Evolutionary conservation across 2,329 filamentous ascomycete genomes (phyloP).

Genomic region (Helotiales sp.): DNA sequence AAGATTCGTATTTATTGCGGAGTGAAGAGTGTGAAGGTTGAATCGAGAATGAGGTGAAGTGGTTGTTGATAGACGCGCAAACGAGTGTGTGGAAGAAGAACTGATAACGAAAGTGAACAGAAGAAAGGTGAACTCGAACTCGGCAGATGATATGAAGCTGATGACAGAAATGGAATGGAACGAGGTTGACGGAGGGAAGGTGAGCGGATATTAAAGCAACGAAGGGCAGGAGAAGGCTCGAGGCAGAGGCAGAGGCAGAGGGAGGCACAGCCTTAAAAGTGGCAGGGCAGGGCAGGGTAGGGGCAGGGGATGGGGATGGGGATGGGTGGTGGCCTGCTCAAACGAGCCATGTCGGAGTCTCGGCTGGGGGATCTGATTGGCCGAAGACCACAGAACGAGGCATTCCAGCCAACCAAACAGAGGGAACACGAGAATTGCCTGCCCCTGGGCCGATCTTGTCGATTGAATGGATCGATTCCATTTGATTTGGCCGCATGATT

Average conservation of each 20-base stretch:
- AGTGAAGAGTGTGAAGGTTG: background rate
- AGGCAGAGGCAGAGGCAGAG: no score
- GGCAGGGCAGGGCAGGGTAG: no score
- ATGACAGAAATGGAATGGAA: background rate
- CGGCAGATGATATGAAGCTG: background rate
- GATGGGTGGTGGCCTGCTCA: background rate
- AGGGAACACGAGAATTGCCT: background rate
- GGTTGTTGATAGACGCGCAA: constrained; percentile 3
- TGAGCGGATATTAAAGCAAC: constrained; percentile 7
- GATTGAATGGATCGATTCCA: no score
- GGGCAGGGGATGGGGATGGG: no score
- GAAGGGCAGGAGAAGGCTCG: background rate
- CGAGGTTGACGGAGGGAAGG: background rate
- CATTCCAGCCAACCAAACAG: background rate
- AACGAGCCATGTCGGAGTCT: constrained; percentile 2
- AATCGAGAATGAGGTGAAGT: background rate
- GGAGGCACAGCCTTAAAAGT: constrained; percentile 6
- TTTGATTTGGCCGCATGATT: background rate
- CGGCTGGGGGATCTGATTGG: background rate
- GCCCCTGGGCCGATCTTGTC: background rate
- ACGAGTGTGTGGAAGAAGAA: constrained; percentile 14
- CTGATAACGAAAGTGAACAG: constrained; percentile 9
- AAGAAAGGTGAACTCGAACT: constrained; percentile 2
- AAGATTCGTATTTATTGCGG: background rate
- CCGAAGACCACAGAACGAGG: background rate